Conservation (phyloP, 306 rosid species). For the Phaseolus lunatus region DNA sequence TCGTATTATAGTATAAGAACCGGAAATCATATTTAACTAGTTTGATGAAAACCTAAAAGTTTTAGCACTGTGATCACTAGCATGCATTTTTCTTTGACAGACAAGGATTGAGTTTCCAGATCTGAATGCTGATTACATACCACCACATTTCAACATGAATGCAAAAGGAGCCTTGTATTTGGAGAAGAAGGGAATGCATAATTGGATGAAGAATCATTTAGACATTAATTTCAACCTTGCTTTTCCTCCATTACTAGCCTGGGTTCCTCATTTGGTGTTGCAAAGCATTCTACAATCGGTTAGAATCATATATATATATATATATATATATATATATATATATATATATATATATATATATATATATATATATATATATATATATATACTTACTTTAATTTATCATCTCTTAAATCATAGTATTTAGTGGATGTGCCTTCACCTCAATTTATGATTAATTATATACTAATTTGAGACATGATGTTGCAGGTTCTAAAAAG, state of each 20-base stretch:
- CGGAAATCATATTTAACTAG: too few species aligned
- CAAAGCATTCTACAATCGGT: slow-evolving; percentile 38
- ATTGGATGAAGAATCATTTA: slow-evolving; percentile 39
- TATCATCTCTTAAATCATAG: too few species aligned
- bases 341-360: too few species aligned
- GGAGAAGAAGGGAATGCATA: slow-evolving; percentile 27
- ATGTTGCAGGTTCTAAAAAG: slow-evolving; percentile 32
- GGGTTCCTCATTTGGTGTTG: slow-evolving; percentile 46
- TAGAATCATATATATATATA: slow-evolving; percentile 12
- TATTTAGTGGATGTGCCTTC: not conserved
- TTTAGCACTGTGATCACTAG: too few species aligned
- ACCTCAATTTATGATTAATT: not conserved
- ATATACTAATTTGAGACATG: not conserved
- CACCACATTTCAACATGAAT: slow-evolving; percentile 31
- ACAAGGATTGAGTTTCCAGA: slow-evolving; percentile 42
- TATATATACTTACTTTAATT: too few species aligned
- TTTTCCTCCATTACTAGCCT: slow-evolving; percentile 42
- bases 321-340: too few species aligned
- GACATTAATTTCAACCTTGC: slow-evolving; percentile 30
- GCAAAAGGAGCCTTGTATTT: slow-evolving; percentile 43
- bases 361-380: too few species aligned
- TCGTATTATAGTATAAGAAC: too few species aligned
- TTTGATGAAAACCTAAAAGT: not conserved
- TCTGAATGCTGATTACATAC: slow-evolving; percentile 30
- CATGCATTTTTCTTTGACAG: not conserved